These are phyloP conservation scores for Serendipita sp. DNA, from an alignment of 768 basidiomycete species.

Conservation along the genomic window DNA sequence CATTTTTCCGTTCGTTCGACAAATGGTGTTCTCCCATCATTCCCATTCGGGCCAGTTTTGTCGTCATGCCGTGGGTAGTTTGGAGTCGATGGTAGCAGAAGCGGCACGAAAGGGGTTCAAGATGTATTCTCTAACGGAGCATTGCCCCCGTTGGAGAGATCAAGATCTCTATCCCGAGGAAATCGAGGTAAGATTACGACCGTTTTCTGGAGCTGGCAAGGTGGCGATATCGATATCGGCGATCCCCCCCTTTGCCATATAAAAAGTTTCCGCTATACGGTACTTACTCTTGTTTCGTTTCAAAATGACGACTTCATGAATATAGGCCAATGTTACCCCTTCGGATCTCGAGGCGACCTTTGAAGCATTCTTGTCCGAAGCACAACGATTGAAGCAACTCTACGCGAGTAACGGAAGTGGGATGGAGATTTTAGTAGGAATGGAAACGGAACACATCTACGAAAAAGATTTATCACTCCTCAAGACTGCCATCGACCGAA, in stretches of 20 bases:
- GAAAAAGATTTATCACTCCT: slow-evolving; percentile 44
- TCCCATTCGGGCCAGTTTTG: slow-evolving; percentile 92
- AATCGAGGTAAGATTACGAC: slow-evolving; percentile 28
- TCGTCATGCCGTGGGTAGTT: slow-evolving; percentile 63
- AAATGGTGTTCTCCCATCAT: slow-evolving; percentile 33
- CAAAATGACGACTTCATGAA: background rate
- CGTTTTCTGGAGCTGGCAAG: background rate
- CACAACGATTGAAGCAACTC: slow-evolving; percentile 48
- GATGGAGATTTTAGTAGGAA: slow-evolving; percentile 68
- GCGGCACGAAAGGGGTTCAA: slow-evolving; percentile 67
- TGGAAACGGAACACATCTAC: slow-evolving; percentile 87
- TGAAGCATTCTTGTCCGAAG: slow-evolving; percentile 56
- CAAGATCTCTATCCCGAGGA: slow-evolving; percentile 92
- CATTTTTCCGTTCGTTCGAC: no score
- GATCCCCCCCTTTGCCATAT: no score
- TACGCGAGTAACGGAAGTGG: slow-evolving; percentile 32
- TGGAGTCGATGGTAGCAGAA: slow-evolving; percentile 67
- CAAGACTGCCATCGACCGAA: slow-evolving; percentile 30
- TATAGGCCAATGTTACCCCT: slow-evolving; percentile 39
- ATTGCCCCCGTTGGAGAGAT: slow-evolving; percentile 71
- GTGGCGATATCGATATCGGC: background rate
- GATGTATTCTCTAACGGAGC: slow-evolving; percentile 80
- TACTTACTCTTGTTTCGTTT: no score
- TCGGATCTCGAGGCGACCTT: slow-evolving; percentile 47
- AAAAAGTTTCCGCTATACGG: no score